A percentile compares a stretch with the other conserved stretches of the same genome.
Evolutionary conservation across 2,329 filamentous ascomycete genomes (phyloP).

Genomic region (Gyromitra esculenta): DNA sequence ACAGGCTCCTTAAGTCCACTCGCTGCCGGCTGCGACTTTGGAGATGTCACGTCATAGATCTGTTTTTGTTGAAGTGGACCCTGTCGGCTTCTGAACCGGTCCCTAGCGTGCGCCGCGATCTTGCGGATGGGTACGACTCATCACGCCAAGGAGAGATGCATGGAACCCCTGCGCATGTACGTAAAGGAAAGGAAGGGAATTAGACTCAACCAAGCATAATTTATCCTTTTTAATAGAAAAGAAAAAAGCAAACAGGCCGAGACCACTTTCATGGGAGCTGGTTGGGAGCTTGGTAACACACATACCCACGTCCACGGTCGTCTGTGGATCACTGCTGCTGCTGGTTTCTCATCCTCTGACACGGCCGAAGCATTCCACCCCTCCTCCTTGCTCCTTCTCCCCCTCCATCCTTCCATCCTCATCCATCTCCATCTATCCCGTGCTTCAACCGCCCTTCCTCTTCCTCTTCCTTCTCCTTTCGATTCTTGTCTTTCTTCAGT

Average conservation of each 20-base stretch:
- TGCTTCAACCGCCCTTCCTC: constrained; percentile 5
- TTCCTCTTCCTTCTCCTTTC: constrained; percentile 8
- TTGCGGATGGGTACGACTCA: constrained; percentile 15
- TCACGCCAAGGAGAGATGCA: constrained; percentile 43
- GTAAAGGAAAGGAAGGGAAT: background rate
- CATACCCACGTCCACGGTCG: constrained; percentile 20
- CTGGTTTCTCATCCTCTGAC: constrained; percentile 23
- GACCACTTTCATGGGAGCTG: constrained; percentile 12
- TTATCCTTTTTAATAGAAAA: background rate
- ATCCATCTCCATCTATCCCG: constrained; percentile 37
- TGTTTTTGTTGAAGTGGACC: background rate
- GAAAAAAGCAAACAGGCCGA: constrained; percentile 30
- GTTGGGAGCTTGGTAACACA: constrained; percentile 34
- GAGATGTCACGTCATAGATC: constrained; percentile 3
- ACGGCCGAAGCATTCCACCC: constrained; percentile 35
- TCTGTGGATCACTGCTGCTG: constrained; percentile 36
- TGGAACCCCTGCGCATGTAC: constrained; percentile 30
- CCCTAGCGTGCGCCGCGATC: constrained; percentile 28
- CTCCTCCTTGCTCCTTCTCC: constrained; percentile 16
- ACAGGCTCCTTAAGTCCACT: constrained; percentile 6
- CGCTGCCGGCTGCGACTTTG: constrained; percentile 4
- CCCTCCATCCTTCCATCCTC: constrained; percentile 33
- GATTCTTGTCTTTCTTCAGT: background rate
- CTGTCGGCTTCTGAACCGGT: constrained; percentile 15
- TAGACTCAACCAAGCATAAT: constrained; percentile 5